Evolutionary conservation across 1,284 basidiomycete species (phyloP).

Genomic region (Sutorius eximius): DNA sequence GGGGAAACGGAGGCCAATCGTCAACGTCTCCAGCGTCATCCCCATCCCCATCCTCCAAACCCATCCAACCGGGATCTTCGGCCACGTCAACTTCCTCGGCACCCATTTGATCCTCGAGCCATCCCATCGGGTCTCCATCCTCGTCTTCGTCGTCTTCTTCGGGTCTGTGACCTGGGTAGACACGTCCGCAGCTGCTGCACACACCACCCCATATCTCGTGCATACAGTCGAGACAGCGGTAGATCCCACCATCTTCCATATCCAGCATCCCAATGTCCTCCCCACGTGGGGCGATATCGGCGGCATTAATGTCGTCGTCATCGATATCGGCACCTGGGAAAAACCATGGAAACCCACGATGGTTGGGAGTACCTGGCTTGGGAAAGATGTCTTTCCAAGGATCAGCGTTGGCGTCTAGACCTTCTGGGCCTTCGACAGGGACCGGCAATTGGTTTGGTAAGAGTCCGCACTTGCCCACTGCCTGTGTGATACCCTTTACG

Average conservation of each 20-base stretch:
- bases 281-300: slow-evolving; percentile 28
- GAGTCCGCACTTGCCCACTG: slow-evolving; percentile 53
- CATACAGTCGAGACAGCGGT: slow-evolving; percentile 70
- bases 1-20: slow-evolving; percentile 21
- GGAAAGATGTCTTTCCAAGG: slow-evolving; percentile 66
- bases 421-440: slow-evolving; percentile 16
- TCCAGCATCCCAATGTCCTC: slow-evolving; percentile 61
- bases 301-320: slow-evolving; percentile 17
- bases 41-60: slow-evolving; percentile 38
- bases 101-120: slow-evolving; percentile 39
- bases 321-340: slow-evolving; percentile 16
- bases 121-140: slow-evolving; percentile 37
- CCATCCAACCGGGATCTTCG: slow-evolving; percentile 39
- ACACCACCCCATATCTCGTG: slow-evolving; percentile 70
- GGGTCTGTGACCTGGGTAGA: slow-evolving; percentile 52
- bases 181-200: slow-evolving; percentile 58
- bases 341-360: slow-evolving; percentile 19
- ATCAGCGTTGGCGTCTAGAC: slow-evolving; percentile 35
- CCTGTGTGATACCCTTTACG: slow-evolving; percentile 63
- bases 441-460: slow-evolving; percentile 32
- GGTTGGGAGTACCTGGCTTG: slow-evolving; percentile 7
- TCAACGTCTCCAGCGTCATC: slow-evolving; percentile 30
- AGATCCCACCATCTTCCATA: slow-evolving; percentile 66
- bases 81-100: slow-evolving; percentile 32
- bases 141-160: slow-evolving; percentile 39